phyloP scores from a whole-genome alignment of 768 basidiomycete genomes.

The Rhizopogon roseolus region DNA sequence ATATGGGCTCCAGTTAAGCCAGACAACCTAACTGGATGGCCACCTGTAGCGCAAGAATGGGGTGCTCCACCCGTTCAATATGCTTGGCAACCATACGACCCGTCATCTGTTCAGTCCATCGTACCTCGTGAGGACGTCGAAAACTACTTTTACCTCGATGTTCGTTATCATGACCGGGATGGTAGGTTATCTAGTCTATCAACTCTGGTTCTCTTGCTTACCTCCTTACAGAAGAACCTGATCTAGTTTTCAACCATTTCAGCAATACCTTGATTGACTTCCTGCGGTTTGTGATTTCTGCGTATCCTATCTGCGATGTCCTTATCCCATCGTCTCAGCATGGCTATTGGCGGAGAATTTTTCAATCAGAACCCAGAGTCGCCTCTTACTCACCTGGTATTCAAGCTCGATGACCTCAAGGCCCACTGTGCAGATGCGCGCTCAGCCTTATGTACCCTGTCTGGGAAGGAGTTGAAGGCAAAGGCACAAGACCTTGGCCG shows the following conservation, averaged over 20 bases:
- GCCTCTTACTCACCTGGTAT: slow-evolving; percentile 4
- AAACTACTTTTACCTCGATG: slow-evolving; percentile 18
- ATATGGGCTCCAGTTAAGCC: neutral
- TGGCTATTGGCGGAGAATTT: slow-evolving; percentile 13
- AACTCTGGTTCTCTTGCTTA: neutral
- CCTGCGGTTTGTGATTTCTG: slow-evolving; percentile 8
- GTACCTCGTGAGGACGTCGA: slow-evolving; percentile 9
- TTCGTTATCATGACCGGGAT: neutral
- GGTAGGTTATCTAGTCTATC: neutral
- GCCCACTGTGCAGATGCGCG: neutral
- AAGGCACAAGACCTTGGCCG: slow-evolving; percentile 4
- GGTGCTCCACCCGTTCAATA: neutral
- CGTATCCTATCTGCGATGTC: neutral
- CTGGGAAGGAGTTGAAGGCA: neutral
- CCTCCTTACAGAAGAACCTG: slow-evolving; percentile 6
- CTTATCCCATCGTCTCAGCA: neutral
- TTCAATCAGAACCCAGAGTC: slow-evolving; percentile 2
- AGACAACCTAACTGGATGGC: neutral
- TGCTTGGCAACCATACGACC: slow-evolving; percentile 14
- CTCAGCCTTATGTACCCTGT: neutral
- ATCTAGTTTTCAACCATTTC: slow-evolving; percentile 12
- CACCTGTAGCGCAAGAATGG: neutral
- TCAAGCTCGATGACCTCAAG: slow-evolving; percentile 2
- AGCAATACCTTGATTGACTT: slow-evolving; percentile 14
- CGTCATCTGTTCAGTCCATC: slow-evolving; percentile 5